Evolutionary conservation across 139 green algal genomes (phyloP).

Genomic region (Chlorokybus atmophyticus): DNA sequence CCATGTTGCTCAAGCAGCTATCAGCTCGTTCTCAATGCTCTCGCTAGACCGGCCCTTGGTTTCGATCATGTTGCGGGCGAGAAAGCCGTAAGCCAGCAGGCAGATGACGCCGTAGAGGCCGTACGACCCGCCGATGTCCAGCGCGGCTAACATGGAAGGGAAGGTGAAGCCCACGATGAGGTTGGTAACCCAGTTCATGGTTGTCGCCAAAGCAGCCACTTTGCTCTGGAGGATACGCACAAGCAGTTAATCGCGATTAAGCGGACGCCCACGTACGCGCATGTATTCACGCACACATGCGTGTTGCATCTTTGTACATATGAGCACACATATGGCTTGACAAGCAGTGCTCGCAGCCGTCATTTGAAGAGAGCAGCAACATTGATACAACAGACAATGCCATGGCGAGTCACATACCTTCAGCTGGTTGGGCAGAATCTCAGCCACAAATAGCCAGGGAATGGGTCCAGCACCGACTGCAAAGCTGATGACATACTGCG

Average conservation of each 20-base stretch:
- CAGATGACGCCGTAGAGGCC: background rate
- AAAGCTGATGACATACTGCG: constrained; percentile 1
- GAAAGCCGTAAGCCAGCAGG: background rate
- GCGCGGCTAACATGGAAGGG: background rate
- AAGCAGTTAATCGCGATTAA: too few species aligned
- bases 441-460: background rate
- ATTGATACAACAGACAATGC: too few species aligned
- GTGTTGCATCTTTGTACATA: too few species aligned
- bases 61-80: background rate
- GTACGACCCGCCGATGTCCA: background rate
- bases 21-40: background rate
- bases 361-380: too few species aligned
- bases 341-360: too few species aligned
- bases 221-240: too few species aligned
- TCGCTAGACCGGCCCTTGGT: background rate
- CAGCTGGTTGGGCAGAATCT: background rate
- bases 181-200: background rate
- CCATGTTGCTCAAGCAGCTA: too few species aligned
- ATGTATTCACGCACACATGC: too few species aligned
- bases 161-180: background rate
- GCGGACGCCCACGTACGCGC: too few species aligned
- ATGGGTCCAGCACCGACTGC: background rate
- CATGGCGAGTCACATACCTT: background rate
- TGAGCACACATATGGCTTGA: too few species aligned
- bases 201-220: background rate